phyloP scores from a whole-genome alignment of 352 stramenopile genomes.

The Phytophthora pini region DNA sequence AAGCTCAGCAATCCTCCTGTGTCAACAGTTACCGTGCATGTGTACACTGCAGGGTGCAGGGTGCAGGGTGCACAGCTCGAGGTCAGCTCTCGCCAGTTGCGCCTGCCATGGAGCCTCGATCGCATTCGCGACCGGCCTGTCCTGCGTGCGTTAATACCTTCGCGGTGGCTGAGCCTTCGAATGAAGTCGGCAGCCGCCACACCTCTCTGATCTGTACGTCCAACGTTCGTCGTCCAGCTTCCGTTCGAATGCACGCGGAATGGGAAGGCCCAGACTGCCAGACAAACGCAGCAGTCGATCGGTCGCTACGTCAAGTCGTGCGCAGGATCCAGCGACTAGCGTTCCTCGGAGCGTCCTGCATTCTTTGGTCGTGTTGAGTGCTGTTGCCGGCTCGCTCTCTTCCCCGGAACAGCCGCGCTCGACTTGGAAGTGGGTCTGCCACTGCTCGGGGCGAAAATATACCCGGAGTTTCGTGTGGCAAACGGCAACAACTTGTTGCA shows the following conservation, averaged over 20 bases:
- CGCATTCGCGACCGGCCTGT: conserved; percentile 13
- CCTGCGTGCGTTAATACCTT: conserved; percentile 8
- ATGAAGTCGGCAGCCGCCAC: conserved; percentile 20
- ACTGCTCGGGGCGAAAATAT: background rate
- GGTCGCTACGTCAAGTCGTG: conserved; percentile 32
- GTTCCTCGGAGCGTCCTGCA: no score
- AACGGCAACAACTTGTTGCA: conserved; percentile 7
- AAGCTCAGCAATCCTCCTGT: conserved; percentile 28
- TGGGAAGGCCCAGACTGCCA: conserved; percentile 20
- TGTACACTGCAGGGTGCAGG: conserved; percentile 16
- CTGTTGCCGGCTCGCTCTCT: conserved; percentile 8
- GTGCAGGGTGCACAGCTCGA: conserved; percentile 1
- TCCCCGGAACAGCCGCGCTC: conserved; percentile 20
- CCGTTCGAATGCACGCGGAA: conserved; percentile 6
- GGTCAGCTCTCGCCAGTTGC: conserved; percentile 24
- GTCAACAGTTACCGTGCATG: conserved; percentile 6
- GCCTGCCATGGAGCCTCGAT: conserved; percentile 25
- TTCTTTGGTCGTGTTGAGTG: no score
- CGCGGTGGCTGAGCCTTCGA: conserved; percentile 11
- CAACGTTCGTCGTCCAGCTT: conserved; percentile 4
- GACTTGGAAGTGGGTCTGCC: background rate
- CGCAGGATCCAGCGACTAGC: conserved; percentile 23
- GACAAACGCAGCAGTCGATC: conserved; percentile 24
- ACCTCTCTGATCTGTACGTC: conserved; percentile 19
- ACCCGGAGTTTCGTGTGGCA: conserved; percentile 6